These are phyloP conservation scores for Calonectria henricotiae DNA, from an alignment of 2,329 filamentous ascomycete species.

Conservation along the genomic window DNA sequence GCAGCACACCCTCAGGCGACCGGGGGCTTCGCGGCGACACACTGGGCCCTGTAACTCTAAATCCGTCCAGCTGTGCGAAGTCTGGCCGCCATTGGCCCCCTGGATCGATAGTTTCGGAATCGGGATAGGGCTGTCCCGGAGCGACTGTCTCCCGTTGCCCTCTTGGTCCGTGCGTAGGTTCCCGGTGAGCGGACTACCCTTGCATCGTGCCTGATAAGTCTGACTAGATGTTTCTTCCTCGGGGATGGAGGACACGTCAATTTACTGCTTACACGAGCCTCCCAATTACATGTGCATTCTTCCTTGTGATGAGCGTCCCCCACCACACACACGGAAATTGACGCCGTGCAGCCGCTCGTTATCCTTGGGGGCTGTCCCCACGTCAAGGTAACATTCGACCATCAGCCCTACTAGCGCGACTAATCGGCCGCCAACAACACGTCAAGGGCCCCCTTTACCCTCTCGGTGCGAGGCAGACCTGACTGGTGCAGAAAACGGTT, in stretches of 20 bases:
- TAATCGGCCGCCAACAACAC: slow-evolving; percentile 8
- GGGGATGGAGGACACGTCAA: not conserved
- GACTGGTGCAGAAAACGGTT: slow-evolving; percentile 15
- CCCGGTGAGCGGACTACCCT: too few relatives aligned
- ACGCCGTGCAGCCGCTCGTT: not conserved
- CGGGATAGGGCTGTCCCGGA: slow-evolving; percentile 32
- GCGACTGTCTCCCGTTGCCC: slow-evolving; percentile 21
- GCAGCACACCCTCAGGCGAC: slow-evolving; percentile 27
- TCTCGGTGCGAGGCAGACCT: slow-evolving; percentile 22
- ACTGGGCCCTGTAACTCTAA: slow-evolving; percentile 29
- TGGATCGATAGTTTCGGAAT: slow-evolving; percentile 7
- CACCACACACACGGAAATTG: not conserved
- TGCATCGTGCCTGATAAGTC: not conserved
- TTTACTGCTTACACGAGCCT: slow-evolving; percentile 11
- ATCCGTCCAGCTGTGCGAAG: slow-evolving; percentile 35
- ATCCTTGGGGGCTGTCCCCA: slow-evolving; percentile 14
- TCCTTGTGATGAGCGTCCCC: not conserved
- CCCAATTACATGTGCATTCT: too few relatives aligned
- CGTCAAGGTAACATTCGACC: slow-evolving; percentile 16
- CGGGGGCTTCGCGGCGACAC: not conserved
- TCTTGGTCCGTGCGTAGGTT: slow-evolving; percentile 13
- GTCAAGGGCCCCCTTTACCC: slow-evolving; percentile 7
- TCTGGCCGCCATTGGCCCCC: slow-evolving; percentile 17
- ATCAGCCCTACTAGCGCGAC: slow-evolving; percentile 33
- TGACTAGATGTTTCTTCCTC: not conserved